Conservation (phyloP, 768 basidiomycete genomes). For the Phaeotremella skinneri region DNA sequence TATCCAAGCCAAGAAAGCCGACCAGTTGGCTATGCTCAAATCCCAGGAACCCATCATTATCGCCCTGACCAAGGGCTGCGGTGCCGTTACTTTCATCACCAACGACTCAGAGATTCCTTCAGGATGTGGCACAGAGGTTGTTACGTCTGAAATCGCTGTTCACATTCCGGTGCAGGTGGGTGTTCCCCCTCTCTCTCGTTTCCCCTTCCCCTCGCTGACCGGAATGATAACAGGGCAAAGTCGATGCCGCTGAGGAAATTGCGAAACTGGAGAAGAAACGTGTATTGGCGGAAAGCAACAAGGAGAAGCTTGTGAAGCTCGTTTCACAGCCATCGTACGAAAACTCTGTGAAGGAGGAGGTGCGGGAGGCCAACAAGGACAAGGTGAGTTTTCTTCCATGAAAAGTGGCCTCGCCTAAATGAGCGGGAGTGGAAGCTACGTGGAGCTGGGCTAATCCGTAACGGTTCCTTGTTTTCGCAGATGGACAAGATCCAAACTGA, state of each 20-base stretch:
- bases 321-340: slow-evolving; percentile 73
- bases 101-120: slow-evolving; percentile 68
- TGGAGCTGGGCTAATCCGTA: background rate
- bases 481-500: slow-evolving; percentile 76
- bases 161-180: slow-evolving; percentile 82
- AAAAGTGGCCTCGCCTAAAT: slow-evolving; percentile 5
- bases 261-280: slow-evolving; percentile 88
- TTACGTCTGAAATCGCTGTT: slow-evolving; percentile 70
- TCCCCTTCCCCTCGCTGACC: background rate
- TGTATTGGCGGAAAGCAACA: slow-evolving; percentile 64
- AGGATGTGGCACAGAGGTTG: slow-evolving; percentile 80
- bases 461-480: slow-evolving; percentile 53
- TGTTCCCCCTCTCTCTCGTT: background rate
- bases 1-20: slow-evolving; percentile 65
- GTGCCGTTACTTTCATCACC: slow-evolving; percentile 67
- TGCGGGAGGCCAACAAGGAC: slow-evolving; percentile 70
- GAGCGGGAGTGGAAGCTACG: slow-evolving; percentile 5
- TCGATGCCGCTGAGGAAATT: slow-evolving; percentile 84
- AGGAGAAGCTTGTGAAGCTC: slow-evolving; percentile 73
- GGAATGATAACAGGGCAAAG: slow-evolving; percentile 64
- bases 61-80: slow-evolving; percentile 83
- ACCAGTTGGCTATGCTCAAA: slow-evolving; percentile 66
- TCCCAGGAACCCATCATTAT: slow-evolving; percentile 72
- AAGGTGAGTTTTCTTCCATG: slow-evolving; percentile 60
- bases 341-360: slow-evolving; percentile 73